Evolutionary conservation across 176 grass and related monocot species (phyloP).

Genomic region (Tillandsia leiboldiana): DNA sequence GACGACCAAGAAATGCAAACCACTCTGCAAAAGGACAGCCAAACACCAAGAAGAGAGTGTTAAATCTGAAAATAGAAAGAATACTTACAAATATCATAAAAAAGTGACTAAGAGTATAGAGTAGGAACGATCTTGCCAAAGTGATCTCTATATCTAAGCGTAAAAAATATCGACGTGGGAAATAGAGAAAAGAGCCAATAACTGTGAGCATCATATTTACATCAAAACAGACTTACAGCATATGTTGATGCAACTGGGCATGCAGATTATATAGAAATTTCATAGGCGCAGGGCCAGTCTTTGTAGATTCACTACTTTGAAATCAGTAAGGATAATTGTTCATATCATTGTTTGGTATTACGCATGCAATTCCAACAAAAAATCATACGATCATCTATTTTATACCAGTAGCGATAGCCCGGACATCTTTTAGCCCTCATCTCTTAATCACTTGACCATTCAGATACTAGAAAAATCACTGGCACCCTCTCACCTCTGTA

Average conservation of each 20-base stretch:
- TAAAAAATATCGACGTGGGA: background rate
- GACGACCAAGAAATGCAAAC: conserved; percentile 73
- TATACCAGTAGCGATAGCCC: background rate
- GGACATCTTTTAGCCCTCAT: background rate
- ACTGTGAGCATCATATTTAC: too few relatives aligned
- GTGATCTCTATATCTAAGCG: background rate
- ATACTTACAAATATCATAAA: background rate
- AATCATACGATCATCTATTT: background rate
- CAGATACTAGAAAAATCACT: background rate
- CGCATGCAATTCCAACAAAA: too few relatives aligned
- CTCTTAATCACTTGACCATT: background rate
- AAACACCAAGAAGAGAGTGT: conserved; percentile 13
- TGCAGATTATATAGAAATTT: background rate
- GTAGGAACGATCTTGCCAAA: background rate
- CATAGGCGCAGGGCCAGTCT: background rate
- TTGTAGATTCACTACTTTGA: background rate
- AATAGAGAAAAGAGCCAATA: background rate
- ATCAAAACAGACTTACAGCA: too few relatives aligned
- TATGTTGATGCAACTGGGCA: background rate
- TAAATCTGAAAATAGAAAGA: background rate
- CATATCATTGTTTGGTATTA: background rate
- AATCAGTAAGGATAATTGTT: background rate
- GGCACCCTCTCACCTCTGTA: conserved; percentile 52
- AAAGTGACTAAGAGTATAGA: background rate
- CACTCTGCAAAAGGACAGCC: conserved; percentile 56